A percentile compares a stretch with the other conserved stretches of the same genome.
phyloP scores from a whole-genome alignment of 768 basidiomycete genomes.

The Lactifluus pinguis region DNA sequence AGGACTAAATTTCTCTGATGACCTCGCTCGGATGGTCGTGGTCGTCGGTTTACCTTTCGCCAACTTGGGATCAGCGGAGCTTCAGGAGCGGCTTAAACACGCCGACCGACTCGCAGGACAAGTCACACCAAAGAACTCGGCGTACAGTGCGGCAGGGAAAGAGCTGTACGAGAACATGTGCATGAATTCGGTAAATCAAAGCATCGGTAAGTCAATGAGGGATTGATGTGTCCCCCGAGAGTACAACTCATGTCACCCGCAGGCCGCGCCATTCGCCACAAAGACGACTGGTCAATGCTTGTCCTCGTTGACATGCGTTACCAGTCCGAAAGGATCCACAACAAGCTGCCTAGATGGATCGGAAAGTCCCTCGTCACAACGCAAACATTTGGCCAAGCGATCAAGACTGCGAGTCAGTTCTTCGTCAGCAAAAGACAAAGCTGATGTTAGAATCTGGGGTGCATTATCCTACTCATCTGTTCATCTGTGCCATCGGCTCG shows the following conservation, averaged over 20 bases:
- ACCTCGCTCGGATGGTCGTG: slow-evolving; percentile 68
- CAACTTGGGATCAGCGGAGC: slow-evolving; percentile 82
- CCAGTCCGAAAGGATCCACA: slow-evolving; percentile 50
- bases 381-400: slow-evolving; percentile 14
- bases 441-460: background rate
- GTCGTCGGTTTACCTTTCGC: slow-evolving; percentile 91
- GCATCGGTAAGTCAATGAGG: slow-evolving; percentile 58
- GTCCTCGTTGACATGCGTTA: slow-evolving; percentile 85
- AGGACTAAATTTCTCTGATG: slow-evolving; percentile 53
- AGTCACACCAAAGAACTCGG: slow-evolving; percentile 39
- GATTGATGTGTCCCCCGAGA: background rate
- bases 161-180: slow-evolving; percentile 89
- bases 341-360: slow-evolving; percentile 91
- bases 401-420: slow-evolving; percentile 17
- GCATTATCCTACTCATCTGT: background rate
- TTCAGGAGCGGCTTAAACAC: slow-evolving; percentile 87
- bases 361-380: slow-evolving; percentile 30
- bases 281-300: slow-evolving; percentile 84
- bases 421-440: slow-evolving; percentile 1
- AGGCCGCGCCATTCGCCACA: slow-evolving; percentile 93
- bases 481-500: background rate
- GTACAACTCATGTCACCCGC: background rate
- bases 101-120: slow-evolving; percentile 50
- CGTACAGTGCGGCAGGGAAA: slow-evolving; percentile 35
- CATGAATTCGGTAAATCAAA: slow-evolving; percentile 94